Evolutionary conservation across 2,329 filamentous ascomycete genomes (phyloP), one percentile per base, ranked within the genome.

Genomic region (Pestalotiopsis sp.): DNA sequence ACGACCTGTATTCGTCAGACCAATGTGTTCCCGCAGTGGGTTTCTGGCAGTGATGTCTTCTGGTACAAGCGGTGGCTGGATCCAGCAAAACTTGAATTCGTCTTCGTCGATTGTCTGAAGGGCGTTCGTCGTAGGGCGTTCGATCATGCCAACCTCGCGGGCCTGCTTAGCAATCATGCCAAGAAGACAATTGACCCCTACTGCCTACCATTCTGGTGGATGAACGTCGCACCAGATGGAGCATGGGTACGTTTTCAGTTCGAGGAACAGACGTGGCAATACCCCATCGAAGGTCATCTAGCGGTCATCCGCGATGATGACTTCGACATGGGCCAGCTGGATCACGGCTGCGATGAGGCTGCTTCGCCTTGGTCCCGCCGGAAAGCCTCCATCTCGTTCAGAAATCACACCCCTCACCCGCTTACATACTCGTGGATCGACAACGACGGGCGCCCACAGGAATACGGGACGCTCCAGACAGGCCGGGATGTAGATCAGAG

Each of bases 221-320:
- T 65, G 23, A 65, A 65, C 27, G 20, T 65, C 14, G 45, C 63
- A 14, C 41, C 14, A 5, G 23, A 56, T 36, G 63, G 39, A 13
- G 14, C 41, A 7, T 65, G 63, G 39, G 49, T 65, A n/a, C 39
- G 63, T 27, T 65, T 65, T 23, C 63, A 65, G 63, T 27, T 65
- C 25, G 45, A 56, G 3, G 25, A 20, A 9, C 63, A 27, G 45
- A 65, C 63, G 14, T 65, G 63, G 63, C 41, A 57, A 23, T 65
- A 65, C 45, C 3, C 17, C 23, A n/a, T 23, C 25, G 23, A 11
- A 56, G 63, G 63, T 20, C 14, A 17, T 5, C 45, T 56, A 2
- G 39, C 31, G n/a, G 20, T 31, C 14, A 20, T 39, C 11, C 49
- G 39, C 11, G 20, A 52, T 36, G 63, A 31, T 17, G 63, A 65